These are phyloP conservation scores for Rhododendron vialii DNA, from an alignment of 148 eudicot species.

Conservation along the genomic window DNA sequence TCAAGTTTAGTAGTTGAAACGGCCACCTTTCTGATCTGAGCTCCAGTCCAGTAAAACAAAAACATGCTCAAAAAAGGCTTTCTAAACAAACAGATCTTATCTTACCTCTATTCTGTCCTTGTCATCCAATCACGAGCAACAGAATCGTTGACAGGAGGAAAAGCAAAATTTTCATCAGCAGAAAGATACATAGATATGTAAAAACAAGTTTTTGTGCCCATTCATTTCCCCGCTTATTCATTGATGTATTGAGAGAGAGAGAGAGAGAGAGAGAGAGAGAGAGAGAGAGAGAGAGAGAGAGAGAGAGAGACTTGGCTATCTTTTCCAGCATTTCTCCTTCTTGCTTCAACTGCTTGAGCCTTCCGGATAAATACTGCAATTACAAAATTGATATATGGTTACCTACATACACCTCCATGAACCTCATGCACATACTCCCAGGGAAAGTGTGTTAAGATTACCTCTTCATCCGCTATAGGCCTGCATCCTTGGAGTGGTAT, in stretches of 20 bases:
- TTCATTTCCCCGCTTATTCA: not conserved
- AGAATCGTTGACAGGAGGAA: not conserved
- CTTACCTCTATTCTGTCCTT: conserved; percentile 23
- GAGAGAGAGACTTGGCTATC: conserved; percentile 19
- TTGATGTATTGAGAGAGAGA: not conserved
- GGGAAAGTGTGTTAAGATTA: not conserved
- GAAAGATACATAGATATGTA: not conserved
- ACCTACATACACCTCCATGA: not conserved
- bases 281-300: not conserved
- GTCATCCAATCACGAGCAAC: conserved; percentile 7
- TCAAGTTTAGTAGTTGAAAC: not conserved
- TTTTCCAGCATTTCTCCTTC: conserved; percentile 37
- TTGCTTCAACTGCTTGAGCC: conserved; percentile 21
- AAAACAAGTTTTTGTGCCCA: not conserved
- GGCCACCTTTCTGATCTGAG: not conserved
- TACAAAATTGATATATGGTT: not conserved
- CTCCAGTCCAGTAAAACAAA: not conserved
- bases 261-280: not conserved
- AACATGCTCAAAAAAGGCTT: not conserved
- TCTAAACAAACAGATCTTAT: not conserved
- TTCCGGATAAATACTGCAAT: conserved; percentile 17
- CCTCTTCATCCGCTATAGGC: conserved; percentile 23
- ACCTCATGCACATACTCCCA: not conserved
- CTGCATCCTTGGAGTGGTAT: conserved; percentile 3
- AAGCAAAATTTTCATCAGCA: not conserved